phyloP scores from a whole-genome alignment of 805 yeast genomes.

The Pichia insulana region DNA sequence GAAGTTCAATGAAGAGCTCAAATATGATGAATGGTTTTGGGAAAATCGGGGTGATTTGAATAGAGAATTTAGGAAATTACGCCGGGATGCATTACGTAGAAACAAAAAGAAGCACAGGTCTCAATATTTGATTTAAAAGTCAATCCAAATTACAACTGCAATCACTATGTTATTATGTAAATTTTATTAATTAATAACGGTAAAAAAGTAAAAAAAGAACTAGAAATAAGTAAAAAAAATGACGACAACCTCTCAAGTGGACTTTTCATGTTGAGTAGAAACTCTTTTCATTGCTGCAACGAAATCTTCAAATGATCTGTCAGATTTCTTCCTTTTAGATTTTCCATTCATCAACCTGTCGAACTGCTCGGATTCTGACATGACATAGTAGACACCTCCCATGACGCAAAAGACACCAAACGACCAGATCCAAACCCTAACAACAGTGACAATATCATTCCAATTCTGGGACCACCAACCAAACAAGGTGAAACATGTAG shows the following conservation, averaged over 20 bases:
- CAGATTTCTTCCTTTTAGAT: conserved; percentile 42
- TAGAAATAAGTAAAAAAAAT: not conserved
- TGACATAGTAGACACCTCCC: conserved; percentile 89
- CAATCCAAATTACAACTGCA: not conserved
- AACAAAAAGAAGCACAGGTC: conserved; percentile 34
- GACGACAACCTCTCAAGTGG: conserved; percentile 35
- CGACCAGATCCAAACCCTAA: conserved; percentile 85
- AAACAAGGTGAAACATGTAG: conserved; percentile 81
- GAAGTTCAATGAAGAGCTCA: conserved; percentile 24
- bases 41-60: conserved; percentile 74
- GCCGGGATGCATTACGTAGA: conserved; percentile 63
- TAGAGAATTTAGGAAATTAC: conserved; percentile 63
- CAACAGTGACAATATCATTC: conserved; percentile 88
- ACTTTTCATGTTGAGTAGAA: conserved; percentile 81
- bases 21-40: conserved; percentile 75
- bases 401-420: conserved; percentile 89
- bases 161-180: not conserved
- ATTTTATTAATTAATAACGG: not conserved
- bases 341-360: conserved; percentile 75
- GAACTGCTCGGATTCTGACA: conserved; percentile 67
- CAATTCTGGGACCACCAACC: conserved; percentile 96
- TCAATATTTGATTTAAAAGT: no score
- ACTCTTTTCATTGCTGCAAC: conserved; percentile 80
- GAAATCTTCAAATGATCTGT: conserved; percentile 73
- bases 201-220: not conserved